Evolutionary conservation across 192 early-diverging fungal genomes (phyloP), one percentile per base, ranked within the genome.

Genomic region (Bifiguratus adelaidae): DNA sequence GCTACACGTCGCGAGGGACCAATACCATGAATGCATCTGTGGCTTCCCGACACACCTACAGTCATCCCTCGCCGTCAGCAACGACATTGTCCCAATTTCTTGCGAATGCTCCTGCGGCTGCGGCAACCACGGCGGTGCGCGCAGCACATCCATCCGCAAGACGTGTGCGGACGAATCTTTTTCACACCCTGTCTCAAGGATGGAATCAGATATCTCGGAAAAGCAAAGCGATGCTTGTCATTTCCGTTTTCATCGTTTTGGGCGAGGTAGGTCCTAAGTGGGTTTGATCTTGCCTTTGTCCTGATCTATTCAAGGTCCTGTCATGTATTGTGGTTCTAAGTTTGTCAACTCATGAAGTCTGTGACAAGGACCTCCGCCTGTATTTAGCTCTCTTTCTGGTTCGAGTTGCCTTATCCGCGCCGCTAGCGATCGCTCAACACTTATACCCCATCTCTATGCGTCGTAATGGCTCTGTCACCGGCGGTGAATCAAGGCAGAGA

Each of bases 301-400:
- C 47, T 33, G n/a, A 15, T 33, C 20, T 13, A 15, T 22, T 35
- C 28, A 66, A 82, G 77, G 53, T 83, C 25, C 41, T 74, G 9
- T 52, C 58, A 12, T 73, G 71, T 23, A 63, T 78, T 15, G 55
- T 67, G 11, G 68, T 77, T 8, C 60, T 87, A 21, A 46, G 52
- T 29, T 16, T 80, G 15, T 73, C 70, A 45, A 69, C 71, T 23
- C 37, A 67, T 20, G 53, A 49, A 37, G 52, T 27, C 44, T 75
- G 70, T 40, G 57, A 72, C 38, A 67, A 67, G 23, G 62, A 64
- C 15, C 65, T 90, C 7, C 69, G 72, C 19, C 44, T 70, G 5
- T 82, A 81, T 34, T 52, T 88, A 25, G 63, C 76, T 22, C 53
- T 85, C 0, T 73, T 82, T 42, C 62, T 80, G 22, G 27, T 76